Base-by-base conservation (phyloP, 2,329 filamentous ascomycete genomes). In the Penicillium sp. region DNA sequence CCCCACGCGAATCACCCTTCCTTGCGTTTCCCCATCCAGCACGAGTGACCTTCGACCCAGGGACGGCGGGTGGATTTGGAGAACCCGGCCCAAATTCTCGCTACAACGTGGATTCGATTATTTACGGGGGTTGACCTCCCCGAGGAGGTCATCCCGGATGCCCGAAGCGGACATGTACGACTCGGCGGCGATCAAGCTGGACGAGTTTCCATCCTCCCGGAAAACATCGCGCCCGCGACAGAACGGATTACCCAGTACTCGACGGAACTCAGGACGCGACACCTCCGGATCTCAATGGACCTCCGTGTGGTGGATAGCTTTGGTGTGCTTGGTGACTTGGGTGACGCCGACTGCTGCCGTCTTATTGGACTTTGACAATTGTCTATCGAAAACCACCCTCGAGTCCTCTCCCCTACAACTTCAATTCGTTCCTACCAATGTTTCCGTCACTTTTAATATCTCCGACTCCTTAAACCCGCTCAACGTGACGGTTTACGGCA, bases 401-500 rank as follows among this genome's bases (percentile, higher is more conserved):
- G 79, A 85, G 55, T 81, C 82, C 43, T 75, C 77, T 8, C 83
- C 88, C 13, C 73, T 77, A 34, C 82, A 82, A 58, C 81, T 97
- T 31, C 92, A 97, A 77, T 96, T 93, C 78, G 80, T 86, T 11
- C 92, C 94, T 2, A 73, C 87, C 34, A 86, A 83, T 63, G 84
- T 94, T 54, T 86, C 90, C 65, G 93, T 90, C 53, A 76, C 77
- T 18, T 96, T 96, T 77, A 83, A 91, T 65, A 80, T 83, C 27
- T 72, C 77, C 13, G 76, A 83, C 59, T 71, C 83, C 4, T 81
- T 77, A 47, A 85, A 92, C 68, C 84, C 81, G 39, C 80, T 99
- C 46, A 86, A 84, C 59, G 78, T 97, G 52, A 94, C 86, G 1
- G 83, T 96, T 44, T 97, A 91, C 78, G 93, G 92, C 48, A 97